Evolutionary conservation across 2,329 filamentous ascomycete genomes (phyloP), one percentile per base, ranked within the genome.

Genomic region (Diaporthe helianthi): DNA sequence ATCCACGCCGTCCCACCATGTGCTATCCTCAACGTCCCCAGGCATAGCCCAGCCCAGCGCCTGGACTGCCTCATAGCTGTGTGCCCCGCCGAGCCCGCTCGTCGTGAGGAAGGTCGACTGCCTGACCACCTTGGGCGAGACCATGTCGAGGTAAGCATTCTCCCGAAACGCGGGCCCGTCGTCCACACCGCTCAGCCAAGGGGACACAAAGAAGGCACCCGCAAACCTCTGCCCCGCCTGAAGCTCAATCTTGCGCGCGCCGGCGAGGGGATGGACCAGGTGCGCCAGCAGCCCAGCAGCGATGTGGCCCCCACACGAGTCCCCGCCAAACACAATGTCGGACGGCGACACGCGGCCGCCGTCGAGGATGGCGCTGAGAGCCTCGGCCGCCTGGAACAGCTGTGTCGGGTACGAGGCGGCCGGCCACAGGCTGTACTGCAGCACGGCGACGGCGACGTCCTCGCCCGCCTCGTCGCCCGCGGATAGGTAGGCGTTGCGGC

Each of bases 221-320:
- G 75, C 76, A 0, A 81, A 72, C 4, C 75, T 74, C 22, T 73
- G 74, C 7, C 69, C 68, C 4, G 3, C n/a, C 12, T 5, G 3
- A 8, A 80, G 69, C 1, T 58, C 26, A 54, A 80, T 55, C 10
- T 53, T 67, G 3, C 60, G 49, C 7, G 72, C 74, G 0, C 69
- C 72, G 0, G 74, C 70, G 44, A 76, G 75, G 0, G 79, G 78
- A 22, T 77, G 75, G 4, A 79, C 47, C 7, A 80, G 47, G 55
- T 81, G 79, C 9, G 75, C 69, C 9, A 80, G 68, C 7, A 80
- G 58, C 66, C 78, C 76, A 8, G 74, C 71, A 0, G 77, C 73
- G 38, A 81, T 54, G 67, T 81, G 80, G 0, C 76, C 80, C 8
- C 80, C 80, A 0, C 79, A 79, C 17, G 79, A 81, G 64, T 81